Conservation (phyloP, 2,329 filamentous ascomycete genomes). For the Lecanicillium sp. region DNA sequence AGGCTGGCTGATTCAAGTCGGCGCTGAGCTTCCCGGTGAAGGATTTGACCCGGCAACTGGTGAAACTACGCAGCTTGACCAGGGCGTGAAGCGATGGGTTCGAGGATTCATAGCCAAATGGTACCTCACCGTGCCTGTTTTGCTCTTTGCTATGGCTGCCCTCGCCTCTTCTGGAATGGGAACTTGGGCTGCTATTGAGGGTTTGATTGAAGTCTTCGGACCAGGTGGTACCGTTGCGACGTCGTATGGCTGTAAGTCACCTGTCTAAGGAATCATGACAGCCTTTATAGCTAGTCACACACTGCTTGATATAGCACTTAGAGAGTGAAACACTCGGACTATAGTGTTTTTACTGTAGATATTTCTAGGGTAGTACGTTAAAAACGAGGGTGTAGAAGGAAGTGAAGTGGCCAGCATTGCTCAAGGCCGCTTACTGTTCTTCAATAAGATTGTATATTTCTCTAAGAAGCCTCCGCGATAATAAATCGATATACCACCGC, state of each 20-base stretch:
- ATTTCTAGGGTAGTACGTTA: too few species aligned
- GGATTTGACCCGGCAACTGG: slow-evolving; percentile 5
- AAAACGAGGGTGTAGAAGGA: too few species aligned
- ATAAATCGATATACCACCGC: too few species aligned
- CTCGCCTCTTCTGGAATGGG: slow-evolving; percentile 6
- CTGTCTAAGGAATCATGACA: slow-evolving; percentile 7
- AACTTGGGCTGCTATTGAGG: slow-evolving; percentile 6
- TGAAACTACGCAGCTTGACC: background rate
- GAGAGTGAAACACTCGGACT: too few species aligned
- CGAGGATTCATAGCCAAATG: slow-evolving; percentile 4
- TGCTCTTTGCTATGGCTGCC: slow-evolving; percentile 1
- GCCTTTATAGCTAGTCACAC: too few species aligned
- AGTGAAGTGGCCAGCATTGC: too few species aligned
- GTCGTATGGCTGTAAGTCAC: slow-evolving; percentile 5
- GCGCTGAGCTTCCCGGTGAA: slow-evolving; percentile 4
- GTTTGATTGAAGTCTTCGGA: slow-evolving; percentile 3
- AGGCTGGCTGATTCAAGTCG: slow-evolving; percentile 1
- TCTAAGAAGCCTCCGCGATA: too few species aligned
- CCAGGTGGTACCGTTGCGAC: slow-evolving; percentile 5
- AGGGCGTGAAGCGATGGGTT: slow-evolving; percentile 1
- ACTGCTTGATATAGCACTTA: too few species aligned
- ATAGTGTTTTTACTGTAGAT: too few species aligned
- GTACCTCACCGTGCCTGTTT: slow-evolving; percentile 1
- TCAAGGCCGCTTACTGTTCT: too few species aligned
- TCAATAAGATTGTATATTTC: too few species aligned